Percentiles rank a stretch among this genome's conserved stretches.
Evolutionary conservation across 176 grass and related monocot species (phyloP).

Genomic region (Oryza glumipatula): DNA sequence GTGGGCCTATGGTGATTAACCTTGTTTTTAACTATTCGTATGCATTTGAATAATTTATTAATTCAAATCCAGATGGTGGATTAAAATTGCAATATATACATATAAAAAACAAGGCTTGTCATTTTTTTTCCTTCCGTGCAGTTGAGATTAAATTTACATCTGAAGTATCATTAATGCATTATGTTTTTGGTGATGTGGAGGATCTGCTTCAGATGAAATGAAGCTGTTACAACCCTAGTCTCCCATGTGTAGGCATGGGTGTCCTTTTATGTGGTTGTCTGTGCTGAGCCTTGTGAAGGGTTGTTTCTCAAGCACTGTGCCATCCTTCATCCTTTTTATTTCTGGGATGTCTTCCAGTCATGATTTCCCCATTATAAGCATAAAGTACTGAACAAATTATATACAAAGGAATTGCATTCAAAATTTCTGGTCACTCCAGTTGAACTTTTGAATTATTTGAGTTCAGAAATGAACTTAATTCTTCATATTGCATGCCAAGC

Average conservation of each 20-base stretch:
- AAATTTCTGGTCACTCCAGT: background rate
- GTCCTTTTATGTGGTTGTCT: background rate
- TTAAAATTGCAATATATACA: constrained; percentile 12
- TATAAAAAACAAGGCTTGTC: background rate
- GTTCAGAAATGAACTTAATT: background rate
- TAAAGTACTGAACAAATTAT: background rate
- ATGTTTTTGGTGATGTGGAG: constrained; percentile 15
- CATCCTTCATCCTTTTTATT: background rate
- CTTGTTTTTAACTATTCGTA: background rate
- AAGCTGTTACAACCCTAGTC: background rate
- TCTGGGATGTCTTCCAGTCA: background rate
- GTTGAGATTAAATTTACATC: constrained; percentile 4
- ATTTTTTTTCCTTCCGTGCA: background rate
- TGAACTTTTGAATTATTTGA: constrained; percentile 9
- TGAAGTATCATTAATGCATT: background rate
- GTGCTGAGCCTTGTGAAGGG: background rate
- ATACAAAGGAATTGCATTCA: background rate
- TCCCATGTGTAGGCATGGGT: background rate
- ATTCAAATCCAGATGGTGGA: background rate
- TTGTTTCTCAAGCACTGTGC: background rate
- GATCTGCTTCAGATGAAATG: background rate
- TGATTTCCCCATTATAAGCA: background rate
- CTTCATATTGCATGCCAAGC: background rate
- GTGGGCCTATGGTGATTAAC: background rate
- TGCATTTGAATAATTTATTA: background rate